Conservation (phyloP, 2,329 filamentous ascomycete species). For the Clarireedia sp. region DNA sequence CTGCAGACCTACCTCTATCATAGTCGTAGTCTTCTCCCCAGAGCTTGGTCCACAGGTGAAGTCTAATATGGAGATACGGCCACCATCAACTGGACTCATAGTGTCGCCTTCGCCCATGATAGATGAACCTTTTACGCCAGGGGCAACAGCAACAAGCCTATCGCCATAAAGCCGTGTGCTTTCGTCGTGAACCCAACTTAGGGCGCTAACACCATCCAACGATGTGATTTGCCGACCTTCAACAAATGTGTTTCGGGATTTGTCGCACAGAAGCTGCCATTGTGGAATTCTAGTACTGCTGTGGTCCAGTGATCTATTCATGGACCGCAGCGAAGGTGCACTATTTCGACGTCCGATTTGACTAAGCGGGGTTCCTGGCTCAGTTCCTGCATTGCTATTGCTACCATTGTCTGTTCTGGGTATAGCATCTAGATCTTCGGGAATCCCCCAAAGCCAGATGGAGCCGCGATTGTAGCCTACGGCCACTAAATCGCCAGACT, state of each 20-base stretch:
- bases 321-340: conserved; percentile 23
- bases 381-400: conserved; percentile 27
- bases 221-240: conserved; percentile 58
- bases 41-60: conserved; percentile 57
- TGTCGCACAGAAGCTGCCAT: conserved; percentile 63
- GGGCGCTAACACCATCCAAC: conserved; percentile 56
- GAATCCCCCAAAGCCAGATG: conserved; percentile 73
- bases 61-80: conserved; percentile 64
- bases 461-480: conserved; percentile 62
- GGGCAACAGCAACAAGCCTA: conserved; percentile 62
- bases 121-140: conserved; percentile 53
- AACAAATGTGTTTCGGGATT: conserved; percentile 59
- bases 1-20: conserved; percentile 63
- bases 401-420: conserved; percentile 35
- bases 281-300: conserved; percentile 43
- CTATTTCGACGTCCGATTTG: conserved; percentile 25
- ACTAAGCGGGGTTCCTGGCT: conserved; percentile 22
- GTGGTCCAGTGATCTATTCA: conserved; percentile 16
- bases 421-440: conserved; percentile 60
- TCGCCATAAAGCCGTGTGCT: conserved; percentile 42
- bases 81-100: conserved; percentile 70
- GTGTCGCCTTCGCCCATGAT: conserved; percentile 58
- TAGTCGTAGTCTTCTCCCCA: conserved; percentile 50
- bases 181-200: conserved; percentile 62
- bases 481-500: conserved; percentile 62